These are phyloP conservation scores for Crucibulum laeve DNA, from an alignment of 768 basidiomycete genomes.

Conservation along the genomic window DNA sequence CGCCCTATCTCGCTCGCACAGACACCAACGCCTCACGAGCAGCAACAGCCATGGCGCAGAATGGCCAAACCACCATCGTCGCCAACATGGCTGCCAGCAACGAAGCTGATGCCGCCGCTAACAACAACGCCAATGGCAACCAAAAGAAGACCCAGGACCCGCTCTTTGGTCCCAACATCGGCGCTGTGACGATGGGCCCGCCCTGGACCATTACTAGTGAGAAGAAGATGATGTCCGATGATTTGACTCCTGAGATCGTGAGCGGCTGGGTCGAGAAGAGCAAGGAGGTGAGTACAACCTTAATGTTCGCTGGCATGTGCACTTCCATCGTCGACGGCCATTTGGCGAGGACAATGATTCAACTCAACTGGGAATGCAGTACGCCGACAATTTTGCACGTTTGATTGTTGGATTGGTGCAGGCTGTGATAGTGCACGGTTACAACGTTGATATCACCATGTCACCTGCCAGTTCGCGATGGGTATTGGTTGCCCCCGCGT, in stretches of 20 bases:
- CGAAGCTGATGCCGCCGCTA: constrained; percentile 5
- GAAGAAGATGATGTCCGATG: constrained; percentile 61
- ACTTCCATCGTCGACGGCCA: too few relatives aligned
- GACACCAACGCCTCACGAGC: constrained; percentile 43
- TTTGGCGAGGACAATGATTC: too few relatives aligned
- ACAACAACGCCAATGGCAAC: constrained; percentile 20
- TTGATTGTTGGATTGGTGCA: too few relatives aligned
- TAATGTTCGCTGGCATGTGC: too few relatives aligned
- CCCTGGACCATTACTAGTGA: constrained; percentile 64
- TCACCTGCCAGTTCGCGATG: too few relatives aligned
- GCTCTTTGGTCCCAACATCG: constrained; percentile 90
- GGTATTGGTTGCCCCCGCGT: too few relatives aligned
- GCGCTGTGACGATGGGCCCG: constrained; percentile 64
- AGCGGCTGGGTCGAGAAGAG: constrained; percentile 82
- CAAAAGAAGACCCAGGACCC: constrained; percentile 71
- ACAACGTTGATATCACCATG: too few relatives aligned
- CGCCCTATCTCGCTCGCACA: constrained; percentile 49
- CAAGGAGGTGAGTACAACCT: constrained; percentile 61
- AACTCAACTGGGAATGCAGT: too few relatives aligned
- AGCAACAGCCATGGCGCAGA: constrained; percentile 45
- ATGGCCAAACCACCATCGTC: constrained; percentile 4
- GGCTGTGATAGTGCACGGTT: too few relatives aligned
- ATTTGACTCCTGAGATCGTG: constrained; percentile 79
- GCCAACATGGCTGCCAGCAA: too few relatives aligned
- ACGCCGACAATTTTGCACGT: too few relatives aligned